Evolutionary conservation across 192 early-diverging fungal species (phyloP), one percentile per base, ranked within the genome.

Genomic region (Coemansia sp.): DNA sequence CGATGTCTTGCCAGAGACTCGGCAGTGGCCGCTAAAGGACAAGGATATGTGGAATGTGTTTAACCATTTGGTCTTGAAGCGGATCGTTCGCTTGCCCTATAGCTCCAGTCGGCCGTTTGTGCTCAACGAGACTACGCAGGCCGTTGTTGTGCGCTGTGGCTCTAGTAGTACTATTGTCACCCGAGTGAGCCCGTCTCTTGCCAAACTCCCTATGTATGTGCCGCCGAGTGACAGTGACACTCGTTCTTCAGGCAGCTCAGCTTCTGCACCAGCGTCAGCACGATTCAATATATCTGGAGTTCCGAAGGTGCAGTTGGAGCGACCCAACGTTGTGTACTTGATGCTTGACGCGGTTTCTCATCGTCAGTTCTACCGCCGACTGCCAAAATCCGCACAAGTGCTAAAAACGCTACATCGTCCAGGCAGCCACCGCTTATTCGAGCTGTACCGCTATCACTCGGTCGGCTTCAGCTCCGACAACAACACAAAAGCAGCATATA

Each of bases 1-100:
- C 33, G 87, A 88, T 55, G 65, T 88, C 42, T 71, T 88, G 44
- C 87, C 87, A 8, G 87, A 88, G 27, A 88, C 87, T 3, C 66
- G 74, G 22, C 31, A 47, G 15, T 88, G 87, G 87, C 67, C 85
- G 8, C 59, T 85, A 22, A n/a, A 57, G 41, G 73, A 85, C 11
- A 88, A 88, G 70, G 70, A 75, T 33, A 75, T 77, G 66, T 83
- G 81, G 81, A 65, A 72, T 20, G 64, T 38, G 2, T 86, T 79
- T 73, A 88, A 86, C 80, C 72, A 73, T 27, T 46, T 71, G 33
- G 74, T 88, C 3, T 70, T 83, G 10, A 69, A 85, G 2, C 44
- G 65, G 41, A 79, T 60, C 1, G 8, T 44, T 24, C 77, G 77
- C 24, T 22, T 67, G 18, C 55, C 43, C 1, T 82, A 84, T 34